Conservation (phyloP, 176 grass and related monocot genomes). For the Hordeum vulgare region MorexV3_pseudomolecules_assembly NC_058519.1:145980157-145980656, state of each 20-base stretch:
- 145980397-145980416: neutral
- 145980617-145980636: neutral
- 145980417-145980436: neutral
- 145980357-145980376: neutral
- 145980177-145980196: too few relatives aligned
- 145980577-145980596: neutral
- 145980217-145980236: neutral
- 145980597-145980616: slow-evolving; percentile 27
- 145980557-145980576: neutral
- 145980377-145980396: neutral
- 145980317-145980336: neutral
- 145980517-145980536: neutral
- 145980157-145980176: too few relatives aligned
- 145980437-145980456: neutral
- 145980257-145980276: neutral
- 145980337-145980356: slow-evolving; percentile 8
- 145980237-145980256: neutral
- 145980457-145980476: neutral
- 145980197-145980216: too few relatives aligned
- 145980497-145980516: slow-evolving; percentile 7
- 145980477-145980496: neutral
- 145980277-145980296: neutral
- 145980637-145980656: neutral
- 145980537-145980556: neutral
- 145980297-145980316: neutral